Evolutionary conservation across 2,329 filamentous ascomycete genomes (phyloP).

Genomic region (Cladosporium sp.): DNA sequence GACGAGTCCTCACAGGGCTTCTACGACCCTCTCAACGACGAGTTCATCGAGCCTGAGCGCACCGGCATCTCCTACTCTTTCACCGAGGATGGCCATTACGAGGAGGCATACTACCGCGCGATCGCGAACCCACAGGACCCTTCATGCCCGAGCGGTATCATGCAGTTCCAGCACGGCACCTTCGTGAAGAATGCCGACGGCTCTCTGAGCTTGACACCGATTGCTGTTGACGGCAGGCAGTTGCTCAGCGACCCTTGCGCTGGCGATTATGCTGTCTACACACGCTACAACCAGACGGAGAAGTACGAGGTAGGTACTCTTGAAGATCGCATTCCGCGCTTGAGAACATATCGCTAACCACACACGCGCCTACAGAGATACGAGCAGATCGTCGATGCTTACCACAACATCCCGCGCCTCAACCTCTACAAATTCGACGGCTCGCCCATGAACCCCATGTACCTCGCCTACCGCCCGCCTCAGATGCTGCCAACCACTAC

Average conservation of each 20-base stretch:
- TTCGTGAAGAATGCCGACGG: slow-evolving; percentile 56
- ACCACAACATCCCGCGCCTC: slow-evolving; percentile 59
- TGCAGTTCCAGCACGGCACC: slow-evolving; percentile 63
- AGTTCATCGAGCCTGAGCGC: slow-evolving; percentile 60
- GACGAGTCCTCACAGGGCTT: slow-evolving; percentile 50
- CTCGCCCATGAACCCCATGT: slow-evolving; percentile 63
- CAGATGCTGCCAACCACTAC: slow-evolving; percentile 67
- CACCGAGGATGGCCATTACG: slow-evolving; percentile 62
- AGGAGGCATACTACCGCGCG: slow-evolving; percentile 66
- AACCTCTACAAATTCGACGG: slow-evolving; percentile 63
- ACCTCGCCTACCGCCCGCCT: slow-evolving; percentile 58
- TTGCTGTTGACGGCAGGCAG: slow-evolving; percentile 64
- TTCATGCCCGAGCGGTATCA: slow-evolving; percentile 40
- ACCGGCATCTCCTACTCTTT: slow-evolving; percentile 74
- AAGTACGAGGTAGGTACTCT: slow-evolving; percentile 52
- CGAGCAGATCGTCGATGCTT: slow-evolving; percentile 52
- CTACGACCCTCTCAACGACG: slow-evolving; percentile 64
- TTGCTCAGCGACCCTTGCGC: slow-evolving; percentile 61
- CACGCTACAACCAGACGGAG: slow-evolving; percentile 63
- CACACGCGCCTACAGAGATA: slow-evolving; percentile 34
- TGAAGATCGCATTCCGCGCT: not conserved
- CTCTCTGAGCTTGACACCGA: slow-evolving; percentile 56
- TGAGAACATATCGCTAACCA: not conserved
- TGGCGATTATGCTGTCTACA: slow-evolving; percentile 54
- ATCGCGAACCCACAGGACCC: slow-evolving; percentile 52